phyloP scores from a whole-genome alignment of 1,139 yeast species.

The Candida glucosophila region DNA sequence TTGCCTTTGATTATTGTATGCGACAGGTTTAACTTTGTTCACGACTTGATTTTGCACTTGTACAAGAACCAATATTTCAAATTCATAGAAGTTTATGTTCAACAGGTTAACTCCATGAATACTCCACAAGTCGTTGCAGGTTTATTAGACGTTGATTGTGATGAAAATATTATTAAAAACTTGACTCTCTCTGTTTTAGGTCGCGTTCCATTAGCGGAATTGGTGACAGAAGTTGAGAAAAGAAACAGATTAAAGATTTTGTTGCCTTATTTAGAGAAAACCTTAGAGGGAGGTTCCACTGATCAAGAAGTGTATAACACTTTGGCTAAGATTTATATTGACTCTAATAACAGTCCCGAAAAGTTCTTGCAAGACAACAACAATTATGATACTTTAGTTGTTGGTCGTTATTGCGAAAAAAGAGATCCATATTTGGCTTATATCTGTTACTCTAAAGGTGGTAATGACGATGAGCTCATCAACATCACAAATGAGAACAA shows the following conservation, averaged over 20 bases:
- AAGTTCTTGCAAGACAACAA: constrained; percentile 89
- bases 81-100: constrained; percentile 95
- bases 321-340: constrained; percentile 94
- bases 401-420: constrained; percentile 98
- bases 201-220: constrained; percentile 84
- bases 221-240: constrained; percentile 92
- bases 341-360: constrained; percentile 95
- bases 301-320: constrained; percentile 93
- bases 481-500: constrained; percentile 91
- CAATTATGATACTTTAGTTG: constrained; percentile 82
- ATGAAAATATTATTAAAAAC: constrained; percentile 76
- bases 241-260: constrained; percentile 87
- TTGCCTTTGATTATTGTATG: constrained; percentile 94
- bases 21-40: constrained; percentile 86
- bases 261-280: constrained; percentile 87
- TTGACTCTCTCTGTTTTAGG: constrained; percentile 83
- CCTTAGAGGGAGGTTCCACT: constrained; percentile 77
- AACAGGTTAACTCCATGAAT: constrained; percentile 90
- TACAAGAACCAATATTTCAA: constrained; percentile 94
- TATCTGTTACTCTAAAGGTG: constrained; percentile 93
- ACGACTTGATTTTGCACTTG: constrained; percentile 84
- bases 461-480: constrained; percentile 81
- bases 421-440: constrained; percentile 97
- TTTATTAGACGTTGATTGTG: constrained; percentile 93
- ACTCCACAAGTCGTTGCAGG: constrained; percentile 98